Conservation (phyloP, 176 grass and related monocot genomes). For the Aechmea fasciata region DNA sequence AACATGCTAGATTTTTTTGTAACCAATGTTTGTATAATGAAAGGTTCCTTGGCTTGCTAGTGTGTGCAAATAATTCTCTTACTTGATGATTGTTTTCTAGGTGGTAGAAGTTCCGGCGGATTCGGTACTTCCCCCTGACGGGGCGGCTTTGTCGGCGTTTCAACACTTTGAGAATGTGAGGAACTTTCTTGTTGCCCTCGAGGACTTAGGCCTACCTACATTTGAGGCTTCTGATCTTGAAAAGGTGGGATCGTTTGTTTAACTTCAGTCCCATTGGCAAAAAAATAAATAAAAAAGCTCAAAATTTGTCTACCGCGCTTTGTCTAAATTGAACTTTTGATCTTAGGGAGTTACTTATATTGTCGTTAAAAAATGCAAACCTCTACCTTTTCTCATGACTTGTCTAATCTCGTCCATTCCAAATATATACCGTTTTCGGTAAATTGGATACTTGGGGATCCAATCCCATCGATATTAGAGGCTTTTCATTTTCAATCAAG, state of each 20-base stretch:
- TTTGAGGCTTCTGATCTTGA: conserved; percentile 86
- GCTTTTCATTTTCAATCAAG: too few relatives aligned
- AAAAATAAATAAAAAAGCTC: neutral
- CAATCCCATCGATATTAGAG: too few relatives aligned
- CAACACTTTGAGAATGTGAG: conserved; percentile 91
- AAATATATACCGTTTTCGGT: too few relatives aligned
- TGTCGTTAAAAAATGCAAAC: too few relatives aligned
- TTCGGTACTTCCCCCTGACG: conserved; percentile 41
- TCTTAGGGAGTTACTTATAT: too few relatives aligned
- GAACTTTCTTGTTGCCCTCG: conserved; percentile 60
- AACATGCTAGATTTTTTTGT: neutral
- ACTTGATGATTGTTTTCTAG: conserved; percentile 18
- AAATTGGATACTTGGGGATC: too few relatives aligned
- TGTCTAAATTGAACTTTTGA: too few relatives aligned
- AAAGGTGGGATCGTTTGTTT: conserved; percentile 39
- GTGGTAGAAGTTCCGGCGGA: conserved; percentile 72
- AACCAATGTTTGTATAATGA: neutral
- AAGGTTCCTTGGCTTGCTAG: neutral
- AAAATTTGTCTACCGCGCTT: neutral
- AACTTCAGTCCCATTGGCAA: conserved; percentile 5
- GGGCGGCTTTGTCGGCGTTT: conserved; percentile 65
- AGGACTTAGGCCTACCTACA: conserved; percentile 75
- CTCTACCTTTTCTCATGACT: too few relatives aligned
- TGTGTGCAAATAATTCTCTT: conserved; percentile 10
- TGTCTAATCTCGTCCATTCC: too few relatives aligned